A percentile compares a stretch with the other conserved stretches of the same genome.
These are phyloP conservation scores for Ramaria sp. DNA, from an alignment of 768 basidiomycete genomes.

Conservation along the genomic window DNA sequence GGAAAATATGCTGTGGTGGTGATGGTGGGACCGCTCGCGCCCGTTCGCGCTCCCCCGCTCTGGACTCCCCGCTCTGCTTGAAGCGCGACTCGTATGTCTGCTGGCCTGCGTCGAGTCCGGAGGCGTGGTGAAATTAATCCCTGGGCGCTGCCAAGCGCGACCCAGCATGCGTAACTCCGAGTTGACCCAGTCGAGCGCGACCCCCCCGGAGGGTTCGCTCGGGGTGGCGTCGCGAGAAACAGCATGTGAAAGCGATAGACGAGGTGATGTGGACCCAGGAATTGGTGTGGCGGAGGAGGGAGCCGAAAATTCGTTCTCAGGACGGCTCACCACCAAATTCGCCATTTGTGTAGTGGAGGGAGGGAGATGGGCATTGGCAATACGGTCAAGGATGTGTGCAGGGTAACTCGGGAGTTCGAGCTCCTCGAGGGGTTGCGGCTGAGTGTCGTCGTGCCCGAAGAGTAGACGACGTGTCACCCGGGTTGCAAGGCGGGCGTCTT, in stretches of 20 bases:
- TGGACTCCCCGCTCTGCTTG: constrained; percentile 45
- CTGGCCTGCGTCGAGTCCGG: constrained; percentile 19
- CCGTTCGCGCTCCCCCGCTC: constrained; percentile 34
- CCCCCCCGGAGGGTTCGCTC: neutral
- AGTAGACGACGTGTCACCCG: constrained; percentile 68
- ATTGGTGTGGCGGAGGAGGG: too few species aligned
- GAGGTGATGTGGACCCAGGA: constrained; percentile 2
- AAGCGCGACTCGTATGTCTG: constrained; percentile 23
- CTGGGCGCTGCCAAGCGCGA: constrained; percentile 15
- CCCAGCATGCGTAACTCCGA: constrained; percentile 55
- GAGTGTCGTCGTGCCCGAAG: constrained; percentile 30
- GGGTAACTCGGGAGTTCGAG: constrained; percentile 80
- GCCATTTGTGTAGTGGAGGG: constrained; percentile 52
- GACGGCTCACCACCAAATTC: constrained; percentile 41
- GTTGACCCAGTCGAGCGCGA: constrained; percentile 66
- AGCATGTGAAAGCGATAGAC: neutral
- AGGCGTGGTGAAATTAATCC: constrained; percentile 14
- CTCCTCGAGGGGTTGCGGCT: constrained; percentile 42
- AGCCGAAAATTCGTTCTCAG: too few species aligned
- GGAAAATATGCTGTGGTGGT: constrained; percentile 7
- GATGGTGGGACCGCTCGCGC: constrained; percentile 28
- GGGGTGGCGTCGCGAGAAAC: neutral
- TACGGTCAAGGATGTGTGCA: constrained; percentile 83
- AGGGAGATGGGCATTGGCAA: constrained; percentile 66
- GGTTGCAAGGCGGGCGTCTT: constrained; percentile 66